These are phyloP conservation scores for Insectozyma bohioensis DNA, from an alignment of 1,139 yeast genomes.

Conservation along the genomic window DNA sequence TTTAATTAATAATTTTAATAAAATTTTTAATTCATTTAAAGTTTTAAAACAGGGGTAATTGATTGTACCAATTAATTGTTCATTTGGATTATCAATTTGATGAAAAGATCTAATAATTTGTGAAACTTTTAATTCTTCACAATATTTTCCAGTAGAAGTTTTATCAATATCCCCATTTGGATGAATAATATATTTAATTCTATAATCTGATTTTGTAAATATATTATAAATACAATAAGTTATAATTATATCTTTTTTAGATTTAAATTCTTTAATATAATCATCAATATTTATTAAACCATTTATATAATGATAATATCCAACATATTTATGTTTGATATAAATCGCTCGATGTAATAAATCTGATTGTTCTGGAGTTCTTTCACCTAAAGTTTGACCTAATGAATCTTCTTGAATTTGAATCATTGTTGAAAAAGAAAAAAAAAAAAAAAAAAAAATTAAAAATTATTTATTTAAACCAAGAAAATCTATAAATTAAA, in stretches of 20 bases:
- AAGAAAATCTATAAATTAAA: conserved; percentile 1
- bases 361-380: conserved; percentile 30
- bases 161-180: conserved; percentile 26
- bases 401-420: no score
- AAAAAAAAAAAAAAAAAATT: no score
- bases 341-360: conserved; percentile 42
- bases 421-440: conserved; percentile 1
- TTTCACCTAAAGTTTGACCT: conserved; percentile 29
- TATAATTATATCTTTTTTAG: conserved; percentile 37
- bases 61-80: conserved; percentile 36
- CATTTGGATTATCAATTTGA: conserved; percentile 35
- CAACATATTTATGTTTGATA: conserved; percentile 42
- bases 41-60: conserved; percentile 24
- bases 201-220: conserved; percentile 48
- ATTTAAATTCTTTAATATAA: conserved; percentile 24
- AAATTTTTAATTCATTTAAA: conserved; percentile 16
- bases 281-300: conserved; percentile 27
- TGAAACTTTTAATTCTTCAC: conserved; percentile 35
- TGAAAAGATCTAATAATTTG: conserved; percentile 31
- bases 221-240: conserved; percentile 52
- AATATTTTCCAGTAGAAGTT: conserved; percentile 21
- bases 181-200: conserved; percentile 33
- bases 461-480: not conserved
- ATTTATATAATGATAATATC: conserved; percentile 40
- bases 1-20: conserved; percentile 22